Evolutionary conservation across 208 protist genomes (phyloP).

Genomic region (Lotmaria passim): DNA sequence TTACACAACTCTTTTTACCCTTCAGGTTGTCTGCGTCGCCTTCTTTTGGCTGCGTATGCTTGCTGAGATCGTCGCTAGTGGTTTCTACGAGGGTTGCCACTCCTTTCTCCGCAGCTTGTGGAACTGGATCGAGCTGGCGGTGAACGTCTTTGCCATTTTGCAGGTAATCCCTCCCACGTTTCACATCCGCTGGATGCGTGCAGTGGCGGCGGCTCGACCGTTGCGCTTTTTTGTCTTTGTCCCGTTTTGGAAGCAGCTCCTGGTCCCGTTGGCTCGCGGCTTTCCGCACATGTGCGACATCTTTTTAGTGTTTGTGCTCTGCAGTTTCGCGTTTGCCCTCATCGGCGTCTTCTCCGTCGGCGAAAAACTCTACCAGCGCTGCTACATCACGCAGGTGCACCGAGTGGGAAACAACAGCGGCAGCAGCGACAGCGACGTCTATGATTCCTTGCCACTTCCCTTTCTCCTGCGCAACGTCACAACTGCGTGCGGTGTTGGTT

Average conservation of each 20-base stretch:
- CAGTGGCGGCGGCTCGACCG: slow-evolving; percentile 49
- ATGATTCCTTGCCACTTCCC: slow-evolving; percentile 13
- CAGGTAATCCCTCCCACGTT: slow-evolving; percentile 44
- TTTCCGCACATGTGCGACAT: slow-evolving; percentile 40
- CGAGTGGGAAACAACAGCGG: background rate
- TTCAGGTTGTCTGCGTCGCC: slow-evolving; percentile 38
- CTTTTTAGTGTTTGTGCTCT: slow-evolving; percentile 28
- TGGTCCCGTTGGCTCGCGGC: slow-evolving; percentile 32
- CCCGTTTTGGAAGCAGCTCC: slow-evolving; percentile 25
- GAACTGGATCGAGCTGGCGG: slow-evolving; percentile 53
- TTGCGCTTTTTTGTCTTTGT: slow-evolving; percentile 44
- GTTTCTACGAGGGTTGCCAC: slow-evolving; percentile 33
- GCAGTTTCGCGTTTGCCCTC: slow-evolving; percentile 43
- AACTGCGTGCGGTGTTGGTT: slow-evolving; percentile 13
- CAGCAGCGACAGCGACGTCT: no score
- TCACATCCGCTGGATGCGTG: slow-evolving; percentile 58
- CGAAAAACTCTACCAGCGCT: slow-evolving; percentile 31
- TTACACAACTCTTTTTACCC: slow-evolving; percentile 29
- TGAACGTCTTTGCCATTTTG: slow-evolving; percentile 57
- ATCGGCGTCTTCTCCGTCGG: slow-evolving; percentile 40
- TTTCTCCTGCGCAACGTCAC: slow-evolving; percentile 29
- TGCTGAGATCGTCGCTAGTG: slow-evolving; percentile 44
- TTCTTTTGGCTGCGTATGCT: slow-evolving; percentile 70
- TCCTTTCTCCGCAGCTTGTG: slow-evolving; percentile 52
- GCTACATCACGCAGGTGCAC: slow-evolving; percentile 34